A percentile compares a stretch with the other conserved stretches of the same genome.
Conservation (phyloP, 371 early-diverging fungal genomes). For the Circinella minor region DNA sequence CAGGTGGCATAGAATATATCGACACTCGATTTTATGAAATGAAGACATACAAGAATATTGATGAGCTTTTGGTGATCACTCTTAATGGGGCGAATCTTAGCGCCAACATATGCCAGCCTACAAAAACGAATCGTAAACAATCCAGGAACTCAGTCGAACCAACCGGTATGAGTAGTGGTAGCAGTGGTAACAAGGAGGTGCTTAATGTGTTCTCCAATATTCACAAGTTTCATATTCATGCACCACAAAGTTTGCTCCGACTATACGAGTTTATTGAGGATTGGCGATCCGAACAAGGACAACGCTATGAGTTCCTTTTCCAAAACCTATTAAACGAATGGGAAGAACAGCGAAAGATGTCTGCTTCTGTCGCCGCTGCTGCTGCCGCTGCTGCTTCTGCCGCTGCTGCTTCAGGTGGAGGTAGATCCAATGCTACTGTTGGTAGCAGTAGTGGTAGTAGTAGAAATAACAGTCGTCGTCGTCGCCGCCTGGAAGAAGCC, state of each 20-base stretch:
- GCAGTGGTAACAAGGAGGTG: slow-evolving; percentile 35
- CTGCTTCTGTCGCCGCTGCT: slow-evolving; percentile 22
- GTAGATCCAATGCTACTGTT: no score
- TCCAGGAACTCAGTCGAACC: slow-evolving; percentile 25
- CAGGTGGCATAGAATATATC: slow-evolving; percentile 45
- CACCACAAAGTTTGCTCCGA: slow-evolving; percentile 78
- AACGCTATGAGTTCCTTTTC: slow-evolving; percentile 75
- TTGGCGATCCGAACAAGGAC: slow-evolving; percentile 80
- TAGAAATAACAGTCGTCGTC: no score
- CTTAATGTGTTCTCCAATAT: slow-evolving; percentile 64
- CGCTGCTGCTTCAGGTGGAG: background rate
- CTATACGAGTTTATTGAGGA: slow-evolving; percentile 81
- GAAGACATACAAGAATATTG: slow-evolving; percentile 10
- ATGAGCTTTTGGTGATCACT: slow-evolving; percentile 35
- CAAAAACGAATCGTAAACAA: slow-evolving; percentile 20
- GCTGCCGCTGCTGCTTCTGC: background rate
- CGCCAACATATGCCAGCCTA: slow-evolving; percentile 42
- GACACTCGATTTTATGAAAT: slow-evolving; percentile 44
- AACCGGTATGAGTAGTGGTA: slow-evolving; percentile 5
- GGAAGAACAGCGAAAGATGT: slow-evolving; percentile 59
- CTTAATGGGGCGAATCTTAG: slow-evolving; percentile 44
- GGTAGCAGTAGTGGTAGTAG: no score
- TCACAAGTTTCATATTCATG: slow-evolving; percentile 57
- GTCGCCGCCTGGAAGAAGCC: background rate
- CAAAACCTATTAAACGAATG: slow-evolving; percentile 73